These are phyloP conservation scores for Neospermospora avenae DNA, from an alignment of 2,329 filamentous ascomycete genomes.

Conservation along the genomic window DNA sequence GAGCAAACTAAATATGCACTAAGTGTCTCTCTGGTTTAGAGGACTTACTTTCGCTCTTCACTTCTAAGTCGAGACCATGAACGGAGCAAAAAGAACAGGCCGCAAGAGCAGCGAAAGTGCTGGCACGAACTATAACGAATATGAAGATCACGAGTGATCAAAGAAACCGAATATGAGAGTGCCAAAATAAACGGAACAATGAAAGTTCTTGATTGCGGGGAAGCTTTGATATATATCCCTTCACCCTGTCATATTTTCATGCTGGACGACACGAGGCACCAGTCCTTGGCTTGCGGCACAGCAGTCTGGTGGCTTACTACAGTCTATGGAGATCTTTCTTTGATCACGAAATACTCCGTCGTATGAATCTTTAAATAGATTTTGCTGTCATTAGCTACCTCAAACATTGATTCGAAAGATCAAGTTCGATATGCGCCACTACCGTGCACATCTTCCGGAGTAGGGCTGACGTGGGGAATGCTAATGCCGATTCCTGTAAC, in stretches of 20 bases:
- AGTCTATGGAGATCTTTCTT: not conserved
- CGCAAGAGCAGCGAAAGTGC: constrained; percentile 19
- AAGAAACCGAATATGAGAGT: not conserved
- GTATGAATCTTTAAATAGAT: not conserved
- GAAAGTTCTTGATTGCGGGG: not conserved
- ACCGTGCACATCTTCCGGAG: not conserved
- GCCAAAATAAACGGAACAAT: not conserved
- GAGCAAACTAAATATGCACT: not conserved
- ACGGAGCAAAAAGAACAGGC: constrained; percentile 16
- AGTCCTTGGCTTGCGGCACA: not conserved
- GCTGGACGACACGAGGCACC: not conserved
- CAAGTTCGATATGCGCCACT: not conserved
- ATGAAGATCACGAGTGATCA: not conserved
- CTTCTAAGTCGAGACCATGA: constrained; percentile 15
- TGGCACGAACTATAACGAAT: constrained; percentile 16
- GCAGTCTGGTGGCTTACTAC: not conserved
- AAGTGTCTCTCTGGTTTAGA: not conserved
- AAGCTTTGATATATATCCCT: not conserved
- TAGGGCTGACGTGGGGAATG: not conserved
- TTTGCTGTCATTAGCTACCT: not conserved
- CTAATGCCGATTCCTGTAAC: not conserved
- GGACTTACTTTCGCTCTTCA: constrained; percentile 14
- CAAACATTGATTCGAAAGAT: not conserved
- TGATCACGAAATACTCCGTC: not conserved
- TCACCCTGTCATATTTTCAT: not conserved